A percentile compares a stretch with the other conserved stretches of the same genome.
Evolutionary conservation across 805 yeast genomes (phyloP).

Genomic region (Tetrapisispora phaffii): DNA sequence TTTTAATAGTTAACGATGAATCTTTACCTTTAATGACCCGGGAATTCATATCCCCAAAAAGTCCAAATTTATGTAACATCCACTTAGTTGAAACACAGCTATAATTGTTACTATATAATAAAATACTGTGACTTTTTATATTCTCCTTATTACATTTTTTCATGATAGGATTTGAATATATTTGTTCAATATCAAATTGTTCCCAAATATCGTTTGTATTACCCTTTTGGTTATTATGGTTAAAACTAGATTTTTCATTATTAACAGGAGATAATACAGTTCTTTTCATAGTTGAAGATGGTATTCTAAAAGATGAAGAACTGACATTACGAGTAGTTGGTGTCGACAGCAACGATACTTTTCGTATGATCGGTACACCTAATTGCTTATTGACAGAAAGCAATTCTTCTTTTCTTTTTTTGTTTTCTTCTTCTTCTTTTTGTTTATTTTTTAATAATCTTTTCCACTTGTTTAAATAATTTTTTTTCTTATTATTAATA

Average conservation of each 20-base stretch:
- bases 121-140: constrained; percentile 8
- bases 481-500: constrained; percentile 25
- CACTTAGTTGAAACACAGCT: constrained; percentile 27
- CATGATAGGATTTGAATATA: constrained; percentile 25
- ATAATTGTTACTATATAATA: constrained; percentile 21
- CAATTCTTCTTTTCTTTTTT: constrained; percentile 35
- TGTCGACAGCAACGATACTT: constrained; percentile 15
- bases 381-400: constrained; percentile 27
- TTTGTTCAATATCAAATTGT: constrained; percentile 33
- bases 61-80: constrained; percentile 28
- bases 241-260: constrained; percentile 25
- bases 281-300: constrained; percentile 17
- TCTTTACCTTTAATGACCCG: constrained; percentile 1
- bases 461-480: constrained; percentile 29
- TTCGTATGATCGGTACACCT: constrained; percentile 27
- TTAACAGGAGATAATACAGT: constrained; percentile 16
- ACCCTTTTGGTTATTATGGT: constrained; percentile 23
- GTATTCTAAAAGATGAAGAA: constrained; percentile 13
- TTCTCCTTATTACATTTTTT: constrained; percentile 2
- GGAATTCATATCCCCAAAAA: constrained; percentile 6
- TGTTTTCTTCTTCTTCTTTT: constrained; percentile 22
- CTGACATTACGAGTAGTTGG: constrained; percentile 8
- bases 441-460: constrained; percentile 18
- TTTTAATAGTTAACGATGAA: constrained; percentile 13
- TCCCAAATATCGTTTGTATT: constrained; percentile 38